Conservation (phyloP, 2,329 filamentous ascomycete species). For the Aotearoamyces nothofagi region DNA sequence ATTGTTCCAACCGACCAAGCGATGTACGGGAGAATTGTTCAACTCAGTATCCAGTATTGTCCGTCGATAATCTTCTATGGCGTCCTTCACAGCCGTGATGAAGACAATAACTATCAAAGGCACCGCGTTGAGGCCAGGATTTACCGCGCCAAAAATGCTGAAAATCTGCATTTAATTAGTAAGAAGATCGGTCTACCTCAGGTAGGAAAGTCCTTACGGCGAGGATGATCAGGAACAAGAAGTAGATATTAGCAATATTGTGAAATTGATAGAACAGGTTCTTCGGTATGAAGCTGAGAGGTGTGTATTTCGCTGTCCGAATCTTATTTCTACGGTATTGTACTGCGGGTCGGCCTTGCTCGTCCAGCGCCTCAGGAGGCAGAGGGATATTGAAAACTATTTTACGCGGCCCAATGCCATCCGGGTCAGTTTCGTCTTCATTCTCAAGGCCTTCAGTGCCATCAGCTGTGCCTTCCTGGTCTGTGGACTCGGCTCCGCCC, state of each 20-base stretch:
- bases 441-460: conserved; percentile 15
- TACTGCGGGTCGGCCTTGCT: conserved; percentile 58
- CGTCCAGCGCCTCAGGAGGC: conserved; percentile 59
- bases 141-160: conserved; percentile 83
- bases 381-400: conserved; percentile 82
- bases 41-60: conserved; percentile 84
- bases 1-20: conserved; percentile 77
- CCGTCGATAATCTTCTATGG: conserved; percentile 85
- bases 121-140: conserved; percentile 78
- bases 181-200: no score
- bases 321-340: conserved; percentile 88
- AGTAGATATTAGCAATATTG: conserved; percentile 97
- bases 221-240: conserved; percentile 89
- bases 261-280: conserved; percentile 98
- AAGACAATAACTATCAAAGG: conserved; percentile 85
- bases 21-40: conserved; percentile 91
- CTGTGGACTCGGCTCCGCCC: conserved; percentile 19
- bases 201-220: conserved; percentile 56
- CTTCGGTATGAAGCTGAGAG: conserved; percentile 87
- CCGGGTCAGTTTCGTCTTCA: conserved; percentile 22
- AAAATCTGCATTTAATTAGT: no score
- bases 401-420: conserved; percentile 29
- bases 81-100: conserved; percentile 87
- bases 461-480: conserved; percentile 13
- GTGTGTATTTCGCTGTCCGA: conserved; percentile 92